Percentiles rank a stretch among this genome's conserved stretches.
These are phyloP conservation scores for Cutaneotrichosporon sp. DNA, from an alignment of 1,284 basidiomycete genomes.

Conservation along the genomic window DNA sequence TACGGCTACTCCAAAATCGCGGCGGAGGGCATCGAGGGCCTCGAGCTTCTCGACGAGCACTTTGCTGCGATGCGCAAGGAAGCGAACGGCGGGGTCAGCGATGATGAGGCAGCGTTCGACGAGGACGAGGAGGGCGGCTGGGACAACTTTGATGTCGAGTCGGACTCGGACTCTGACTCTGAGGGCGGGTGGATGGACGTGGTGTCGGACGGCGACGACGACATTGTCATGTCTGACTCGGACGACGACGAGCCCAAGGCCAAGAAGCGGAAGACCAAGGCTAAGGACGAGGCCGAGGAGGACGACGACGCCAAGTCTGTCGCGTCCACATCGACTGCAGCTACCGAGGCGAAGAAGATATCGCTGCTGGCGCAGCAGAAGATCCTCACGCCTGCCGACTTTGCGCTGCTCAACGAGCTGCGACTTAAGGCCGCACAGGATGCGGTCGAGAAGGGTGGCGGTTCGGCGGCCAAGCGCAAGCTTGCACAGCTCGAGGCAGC, in stretches of 20 bases:
- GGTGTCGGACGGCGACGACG: conserved; percentile 65
- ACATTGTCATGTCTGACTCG: conserved; percentile 77
- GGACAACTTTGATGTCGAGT: conserved; percentile 88
- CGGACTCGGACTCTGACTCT: conserved; percentile 64
- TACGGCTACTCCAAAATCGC: conserved; percentile 75
- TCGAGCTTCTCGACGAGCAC: conserved; percentile 87
- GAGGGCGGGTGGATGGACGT: conserved; percentile 84
- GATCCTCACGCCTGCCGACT: conserved; percentile 98
- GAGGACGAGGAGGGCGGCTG: conserved; percentile 71
- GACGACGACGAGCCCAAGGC: conserved; percentile 65
- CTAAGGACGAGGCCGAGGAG: conserved; percentile 40
- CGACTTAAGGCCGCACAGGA: conserved; percentile 76
- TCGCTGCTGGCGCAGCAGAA: conserved; percentile 53
- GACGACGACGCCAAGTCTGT: conserved; percentile 46
- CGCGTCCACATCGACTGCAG: conserved; percentile 42
- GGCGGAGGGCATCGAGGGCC: conserved; percentile 80
- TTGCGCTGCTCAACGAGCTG: conserved; percentile 87
- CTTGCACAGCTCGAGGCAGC: conserved; percentile 71
- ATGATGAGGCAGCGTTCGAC: conserved; percentile 52
- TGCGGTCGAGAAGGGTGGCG: conserved; percentile 69
- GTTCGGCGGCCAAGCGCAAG: conserved; percentile 81
- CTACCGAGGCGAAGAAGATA: conserved; percentile 50
- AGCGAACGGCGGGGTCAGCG: conserved; percentile 58
- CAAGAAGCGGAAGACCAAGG: conserved; percentile 47
- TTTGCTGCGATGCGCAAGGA: conserved; percentile 68